These are phyloP conservation scores for Buxus sempervirens DNA, from an alignment of 164 flowering plant genomes.

Conservation along the genomic window DNA sequence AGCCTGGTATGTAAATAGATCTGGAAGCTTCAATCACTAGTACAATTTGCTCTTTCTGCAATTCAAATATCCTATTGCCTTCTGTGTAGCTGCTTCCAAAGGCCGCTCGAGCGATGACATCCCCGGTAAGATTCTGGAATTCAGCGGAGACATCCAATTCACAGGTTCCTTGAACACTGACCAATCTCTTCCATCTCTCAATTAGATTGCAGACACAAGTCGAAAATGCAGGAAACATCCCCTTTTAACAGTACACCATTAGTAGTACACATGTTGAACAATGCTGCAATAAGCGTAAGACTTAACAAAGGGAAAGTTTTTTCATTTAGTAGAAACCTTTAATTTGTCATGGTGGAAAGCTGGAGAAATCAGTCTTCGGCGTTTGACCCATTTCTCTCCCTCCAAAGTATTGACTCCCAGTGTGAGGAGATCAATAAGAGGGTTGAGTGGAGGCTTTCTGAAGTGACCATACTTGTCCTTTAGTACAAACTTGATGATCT, in stretches of 20 bases:
- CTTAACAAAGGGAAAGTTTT: no score
- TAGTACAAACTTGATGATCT: slow-evolving; percentile 31
- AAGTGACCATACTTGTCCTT: slow-evolving; percentile 34
- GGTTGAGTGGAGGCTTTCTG: slow-evolving; percentile 35
- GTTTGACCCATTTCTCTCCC: slow-evolving; percentile 46
- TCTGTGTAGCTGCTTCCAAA: slow-evolving; percentile 52
- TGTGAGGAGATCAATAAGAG: slow-evolving; percentile 24
- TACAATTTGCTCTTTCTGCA: slow-evolving; percentile 32
- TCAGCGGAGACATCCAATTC: slow-evolving; percentile 52
- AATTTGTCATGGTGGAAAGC: slow-evolving; percentile 48
- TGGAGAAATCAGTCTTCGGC: slow-evolving; percentile 33
- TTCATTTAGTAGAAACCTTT: slow-evolving; percentile 23
- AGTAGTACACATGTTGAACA: no score
- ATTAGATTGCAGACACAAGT: slow-evolving; percentile 32
- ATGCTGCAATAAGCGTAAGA: no score
- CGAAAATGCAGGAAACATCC: slow-evolving; percentile 37
- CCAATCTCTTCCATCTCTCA: slow-evolving; percentile 32
- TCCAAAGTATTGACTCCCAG: slow-evolving; percentile 31
- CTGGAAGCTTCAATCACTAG: slow-evolving; percentile 29
- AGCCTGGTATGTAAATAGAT: slow-evolving; percentile 40
- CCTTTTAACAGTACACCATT: slow-evolving; percentile 14
- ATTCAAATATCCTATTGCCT: slow-evolving; percentile 46
- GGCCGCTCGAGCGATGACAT: slow-evolving; percentile 47
- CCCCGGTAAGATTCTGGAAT: slow-evolving; percentile 34
- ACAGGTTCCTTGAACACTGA: slow-evolving; percentile 17